Base-by-base conservation (phyloP, 257 asterid genomes). In the Capsicum chinense region DNA sequence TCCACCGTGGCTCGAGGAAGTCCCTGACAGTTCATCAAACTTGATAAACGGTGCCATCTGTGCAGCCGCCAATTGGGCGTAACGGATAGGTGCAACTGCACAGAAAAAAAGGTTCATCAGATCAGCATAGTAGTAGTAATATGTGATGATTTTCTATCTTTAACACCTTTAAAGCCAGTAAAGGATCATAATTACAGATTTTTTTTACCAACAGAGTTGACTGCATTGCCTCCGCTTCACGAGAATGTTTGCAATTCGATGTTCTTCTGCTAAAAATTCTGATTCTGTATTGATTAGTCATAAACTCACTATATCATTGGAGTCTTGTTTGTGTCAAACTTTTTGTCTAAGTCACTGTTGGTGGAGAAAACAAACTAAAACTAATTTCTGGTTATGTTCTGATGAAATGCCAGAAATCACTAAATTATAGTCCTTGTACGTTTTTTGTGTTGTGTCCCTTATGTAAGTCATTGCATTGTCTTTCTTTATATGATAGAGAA, bases 31-130 rank as follows among this genome's bases (percentile, higher is more conserved):
- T 4, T 92, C 97, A 3, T 93, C 98, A 6, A 93, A 90, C 88
- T 91, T 93, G 5, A 92, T 84, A 83, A 92, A 93, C 85, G 90
- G 95, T 0, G 90, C 84, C 88, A 90, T 47, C 79, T 94, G 98
- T 7, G 93, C 85, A 0, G 97, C 98, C 0, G 97, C 97, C 58
- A 94, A 85, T 83, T 94, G 97, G 0, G 98, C 98, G 21, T 94
- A 26, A 50, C 94, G 90, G 9, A 94, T 83, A 0, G 98, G 98
- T 83, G 97, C 98, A 26, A 84, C 97, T 94, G 3, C 44, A 79
- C 15, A 6, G 37, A 83, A 13, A 5, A 11, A 19, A 3, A 56
- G 0, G 52, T 52, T n/a, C 82, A 70, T 48, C 21, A 83, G 56
- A 7, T 76, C 81, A 76, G 21, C 21, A 76, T 50, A 52, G 63